Conservation (phyloP, 345 rosid species). For the Crucihimalaya himalaica region DNA sequence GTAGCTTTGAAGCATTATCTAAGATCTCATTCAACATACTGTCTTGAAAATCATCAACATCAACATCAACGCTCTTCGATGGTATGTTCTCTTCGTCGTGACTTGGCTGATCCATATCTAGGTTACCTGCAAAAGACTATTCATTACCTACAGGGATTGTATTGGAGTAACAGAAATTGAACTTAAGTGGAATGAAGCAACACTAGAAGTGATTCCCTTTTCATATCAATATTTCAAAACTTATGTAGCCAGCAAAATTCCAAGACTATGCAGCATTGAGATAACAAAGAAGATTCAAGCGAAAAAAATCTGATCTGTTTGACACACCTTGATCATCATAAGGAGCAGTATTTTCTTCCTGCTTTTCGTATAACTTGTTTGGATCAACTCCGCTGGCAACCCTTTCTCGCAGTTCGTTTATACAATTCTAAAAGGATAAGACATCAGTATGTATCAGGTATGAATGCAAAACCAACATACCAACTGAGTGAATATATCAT, state of each 20-base stretch:
- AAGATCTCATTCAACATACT: slow-evolving; percentile 58
- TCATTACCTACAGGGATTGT: slow-evolving; percentile 3
- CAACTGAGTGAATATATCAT: neutral
- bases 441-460: neutral
- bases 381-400: slow-evolving; percentile 88
- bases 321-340: slow-evolving; percentile 57
- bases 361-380: slow-evolving; percentile 60
- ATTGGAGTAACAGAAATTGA: neutral
- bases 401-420: slow-evolving; percentile 75
- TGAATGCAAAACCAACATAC: neutral
- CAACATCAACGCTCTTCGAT: slow-evolving; percentile 29
- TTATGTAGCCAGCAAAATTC: neutral
- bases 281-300: neutral
- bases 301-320: neutral
- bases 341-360: slow-evolving; percentile 40
- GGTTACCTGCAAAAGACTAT: slow-evolving; percentile 36
- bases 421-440: slow-evolving; percentile 52
- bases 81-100: slow-evolving; percentile 42
- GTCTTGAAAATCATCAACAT: slow-evolving; percentile 45
- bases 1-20: slow-evolving; percentile 40
- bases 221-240: neutral
- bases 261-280: neutral
- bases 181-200: neutral
- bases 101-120: slow-evolving; percentile 41
- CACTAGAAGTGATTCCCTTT: slow-evolving; percentile 13